These are phyloP conservation scores for Cladorrhinum sp. DNA, from an alignment of 2,329 filamentous ascomycete genomes.

Conservation along the genomic window DNA sequence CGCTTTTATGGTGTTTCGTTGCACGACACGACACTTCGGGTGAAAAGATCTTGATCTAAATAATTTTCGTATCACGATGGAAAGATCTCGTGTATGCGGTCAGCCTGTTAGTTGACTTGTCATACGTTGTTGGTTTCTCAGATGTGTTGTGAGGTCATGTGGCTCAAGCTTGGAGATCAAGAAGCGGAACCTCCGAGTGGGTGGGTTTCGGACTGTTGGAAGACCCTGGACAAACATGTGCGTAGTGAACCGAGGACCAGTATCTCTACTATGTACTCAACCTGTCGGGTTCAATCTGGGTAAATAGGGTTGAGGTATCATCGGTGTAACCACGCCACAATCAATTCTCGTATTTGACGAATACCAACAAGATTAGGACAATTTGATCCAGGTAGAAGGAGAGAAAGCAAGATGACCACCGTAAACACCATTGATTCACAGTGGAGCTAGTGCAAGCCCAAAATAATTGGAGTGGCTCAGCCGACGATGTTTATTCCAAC, in stretches of 20 bases:
- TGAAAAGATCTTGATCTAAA: neutral
- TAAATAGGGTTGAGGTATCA: neutral
- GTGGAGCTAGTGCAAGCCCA: neutral
- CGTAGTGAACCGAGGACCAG: no score
- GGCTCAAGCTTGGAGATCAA: neutral
- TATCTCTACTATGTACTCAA: no score
- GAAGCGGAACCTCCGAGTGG: no score
- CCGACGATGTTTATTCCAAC: neutral
- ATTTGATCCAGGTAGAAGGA: no score
- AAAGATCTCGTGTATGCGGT: neutral
- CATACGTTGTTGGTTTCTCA: neutral
- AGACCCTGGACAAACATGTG: no score
- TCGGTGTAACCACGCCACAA: neutral
- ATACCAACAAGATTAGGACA: neutral
- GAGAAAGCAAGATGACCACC: no score
- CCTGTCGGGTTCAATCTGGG: neutral
- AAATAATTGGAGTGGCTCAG: neutral
- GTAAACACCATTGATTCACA: neutral
- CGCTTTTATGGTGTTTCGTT: neutral
- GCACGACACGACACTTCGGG: neutral
- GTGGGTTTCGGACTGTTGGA: no score
- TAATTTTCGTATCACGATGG: neutral
- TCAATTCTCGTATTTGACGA: neutral
- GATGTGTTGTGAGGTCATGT: neutral
- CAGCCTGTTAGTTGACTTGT: neutral